Base-by-base conservation (phyloP, 257 asterid species). In the Echites panduratus region DNA sequence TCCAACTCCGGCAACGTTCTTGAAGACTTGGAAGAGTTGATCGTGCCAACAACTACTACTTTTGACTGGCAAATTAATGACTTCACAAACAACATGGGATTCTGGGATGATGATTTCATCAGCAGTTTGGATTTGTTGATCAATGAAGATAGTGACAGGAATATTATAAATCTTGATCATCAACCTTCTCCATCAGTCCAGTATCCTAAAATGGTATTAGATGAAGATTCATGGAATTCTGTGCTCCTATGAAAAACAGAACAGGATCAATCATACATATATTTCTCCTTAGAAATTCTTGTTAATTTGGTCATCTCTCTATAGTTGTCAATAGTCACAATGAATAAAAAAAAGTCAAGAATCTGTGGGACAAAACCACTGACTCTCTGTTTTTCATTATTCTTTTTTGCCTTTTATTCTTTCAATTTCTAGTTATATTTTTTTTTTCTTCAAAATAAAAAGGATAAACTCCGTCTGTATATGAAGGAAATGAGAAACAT, bases 51-150 rank as follows among this genome's bases (percentile, higher is more conserved):
- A 52, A 6, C 58, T 19, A 49, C 68, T 13, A 72, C 65, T 9
- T 79, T 88, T 27, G 89, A 84, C 17, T 75, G 84, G 81, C 78
- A 73, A 38, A 1, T 32, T 32, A 84, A 86, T 48, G 79, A 76
- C 59, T 81, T 40, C 83, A 73, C 75, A 16, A 83, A 77, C 62
- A 76, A 73, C 58, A 76, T 90, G 91, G 86, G 72, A 14, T 79
- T 88, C 19, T 92, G 96, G 96, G 91, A 80, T 54, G 90, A 87
- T 74, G 90, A 85, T 50, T 83, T 87, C 72, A 81, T 82, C 71
- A 80, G 75, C 74, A 82, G 79, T 56, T 70, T 87, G 87, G 91
- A 88, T 75, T 74, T 77, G 87, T 65, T 83, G 63, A 62, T 86
- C 14, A 76, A 81, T 47, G 71, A 65, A 57, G 81, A 73, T 50